phyloP scores from a whole-genome alignment of 2,329 filamentous ascomycete species.

The Cladosporium sp. region DNA sequence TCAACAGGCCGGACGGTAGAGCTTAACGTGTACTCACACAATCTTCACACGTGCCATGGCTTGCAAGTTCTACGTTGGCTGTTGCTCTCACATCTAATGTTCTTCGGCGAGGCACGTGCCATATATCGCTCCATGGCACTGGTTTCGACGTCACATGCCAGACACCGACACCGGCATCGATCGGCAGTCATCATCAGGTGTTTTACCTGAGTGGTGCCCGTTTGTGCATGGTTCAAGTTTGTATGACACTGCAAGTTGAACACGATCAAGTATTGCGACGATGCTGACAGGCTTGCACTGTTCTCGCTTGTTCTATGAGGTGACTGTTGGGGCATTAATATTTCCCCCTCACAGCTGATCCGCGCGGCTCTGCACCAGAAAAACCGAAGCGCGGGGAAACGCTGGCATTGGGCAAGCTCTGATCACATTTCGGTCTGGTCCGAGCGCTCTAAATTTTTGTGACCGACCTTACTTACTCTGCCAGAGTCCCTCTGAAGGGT shows the following conservation, averaged over 20 bases:
- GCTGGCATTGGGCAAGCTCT: background rate
- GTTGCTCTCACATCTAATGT: background rate
- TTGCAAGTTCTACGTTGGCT: background rate
- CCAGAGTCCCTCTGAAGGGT: slow-evolving; percentile 1
- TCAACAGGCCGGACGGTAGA: background rate
- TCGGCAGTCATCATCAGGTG: background rate
- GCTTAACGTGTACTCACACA: background rate
- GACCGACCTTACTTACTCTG: slow-evolving; percentile 1
- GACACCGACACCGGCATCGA: background rate
- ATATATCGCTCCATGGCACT: background rate
- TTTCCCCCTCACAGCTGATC: background rate
- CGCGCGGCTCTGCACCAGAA: slow-evolving; percentile 6
- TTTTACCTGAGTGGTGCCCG: background rate
- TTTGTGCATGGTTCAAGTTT: background rate
- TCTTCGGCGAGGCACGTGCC: slow-evolving; percentile 10
- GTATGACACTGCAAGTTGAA: no score
- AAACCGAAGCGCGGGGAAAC: background rate
- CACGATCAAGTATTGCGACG: no score
- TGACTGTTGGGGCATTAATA: background rate
- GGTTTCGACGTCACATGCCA: slow-evolving; percentile 4
- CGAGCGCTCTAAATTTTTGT: slow-evolving; percentile 8
- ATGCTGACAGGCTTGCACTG: no score
- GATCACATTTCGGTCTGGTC: background rate
- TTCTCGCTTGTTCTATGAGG: no score
- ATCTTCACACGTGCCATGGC: slow-evolving; percentile 1